phyloP scores from a whole-genome alignment of 768 basidiomycete genomes.

The Macrolepiota albuminosa region DNA sequence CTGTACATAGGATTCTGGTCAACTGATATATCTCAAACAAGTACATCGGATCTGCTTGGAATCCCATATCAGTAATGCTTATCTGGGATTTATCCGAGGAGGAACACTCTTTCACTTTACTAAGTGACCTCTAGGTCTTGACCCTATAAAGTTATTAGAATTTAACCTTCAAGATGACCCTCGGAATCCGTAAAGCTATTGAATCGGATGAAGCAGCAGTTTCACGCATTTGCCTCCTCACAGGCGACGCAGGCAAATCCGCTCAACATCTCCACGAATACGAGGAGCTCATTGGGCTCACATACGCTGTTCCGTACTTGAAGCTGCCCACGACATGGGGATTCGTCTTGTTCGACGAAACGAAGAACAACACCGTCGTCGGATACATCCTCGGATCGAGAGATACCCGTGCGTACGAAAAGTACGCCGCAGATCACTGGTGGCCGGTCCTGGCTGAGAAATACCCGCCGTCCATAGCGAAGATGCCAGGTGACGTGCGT shows the following conservation, averaged over 20 bases:
- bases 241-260: slow-evolving; percentile 65
- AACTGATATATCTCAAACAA: background rate
- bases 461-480: slow-evolving; percentile 38
- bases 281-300: slow-evolving; percentile 62
- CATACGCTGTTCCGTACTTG: slow-evolving; percentile 75
- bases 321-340: slow-evolving; percentile 64
- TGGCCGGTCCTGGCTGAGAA: slow-evolving; percentile 57
- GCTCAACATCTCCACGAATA: slow-evolving; percentile 58
- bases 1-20: background rate
- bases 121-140: background rate
- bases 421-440: slow-evolving; percentile 51
- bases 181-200: slow-evolving; percentile 52
- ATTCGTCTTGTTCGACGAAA: slow-evolving; percentile 64
- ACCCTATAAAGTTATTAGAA: background rate
- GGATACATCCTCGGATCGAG: slow-evolving; percentile 69
- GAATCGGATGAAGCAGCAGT: slow-evolving; percentile 51
- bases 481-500: slow-evolving; percentile 38
- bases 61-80: background rate
- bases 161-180: slow-evolving; percentile 24
- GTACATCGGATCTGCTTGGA: background rate
- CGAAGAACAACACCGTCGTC: slow-evolving; percentile 42
- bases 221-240: slow-evolving; percentile 70
- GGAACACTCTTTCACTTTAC: background rate
- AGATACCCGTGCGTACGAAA: slow-evolving; percentile 64
- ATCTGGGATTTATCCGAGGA: background rate